Evolutionary conservation across 306 rosid genomes (phyloP), one percentile per base, ranked within the genome.

Genomic region (Prunus mira): DNA sequence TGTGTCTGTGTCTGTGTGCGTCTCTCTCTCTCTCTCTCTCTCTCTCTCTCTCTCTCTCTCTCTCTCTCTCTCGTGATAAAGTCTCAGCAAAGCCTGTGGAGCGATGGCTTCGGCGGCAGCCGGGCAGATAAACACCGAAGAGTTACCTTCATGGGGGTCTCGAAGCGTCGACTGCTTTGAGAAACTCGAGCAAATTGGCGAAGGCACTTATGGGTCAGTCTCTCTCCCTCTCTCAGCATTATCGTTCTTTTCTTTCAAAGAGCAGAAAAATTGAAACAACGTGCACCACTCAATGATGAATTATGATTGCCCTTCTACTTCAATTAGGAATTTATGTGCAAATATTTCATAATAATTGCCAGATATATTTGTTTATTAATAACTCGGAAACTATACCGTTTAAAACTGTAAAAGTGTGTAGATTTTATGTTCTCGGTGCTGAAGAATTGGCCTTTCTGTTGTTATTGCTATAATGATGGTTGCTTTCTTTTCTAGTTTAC

Each of bases 131-230:
- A 76, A 76, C 66, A 57, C 72, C 43, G 54, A 55, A 10, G 79
- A 75, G 30, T 66, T 66, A 3, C 80, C 74, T 19, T 65, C 72
- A 7, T 76, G 61, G 74, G 74, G 73, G 13, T 76, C 80, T 14
- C 72, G 74, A 69, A 76, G 67, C 54, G 67, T 68, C 27, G 67
- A 76, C 63, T 76, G 79, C 66, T 76, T 66, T 61, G 73, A 76
- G 73, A 76, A 76, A 55, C 30, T 76, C 57, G 63, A 76, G 72
- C 73, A 66, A 67, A 76, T 76, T 68, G 79, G 79, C 2, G 73
- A 69, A 30, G 80, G 80, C 57, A 66, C 71, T 49, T 76, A 76
- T 12, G 80, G 79, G 79, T 76, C 56, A 4, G 79, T 41, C 49
- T 32, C 9, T 19, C 18, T 63, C 34, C 25, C 60, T 74, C 12